A percentile compares a stretch with the other conserved stretches of the same genome.
phyloP scores from a whole-genome alignment of 1,139 yeast genomes.

The Yamadazyma siamensis region DNA sequence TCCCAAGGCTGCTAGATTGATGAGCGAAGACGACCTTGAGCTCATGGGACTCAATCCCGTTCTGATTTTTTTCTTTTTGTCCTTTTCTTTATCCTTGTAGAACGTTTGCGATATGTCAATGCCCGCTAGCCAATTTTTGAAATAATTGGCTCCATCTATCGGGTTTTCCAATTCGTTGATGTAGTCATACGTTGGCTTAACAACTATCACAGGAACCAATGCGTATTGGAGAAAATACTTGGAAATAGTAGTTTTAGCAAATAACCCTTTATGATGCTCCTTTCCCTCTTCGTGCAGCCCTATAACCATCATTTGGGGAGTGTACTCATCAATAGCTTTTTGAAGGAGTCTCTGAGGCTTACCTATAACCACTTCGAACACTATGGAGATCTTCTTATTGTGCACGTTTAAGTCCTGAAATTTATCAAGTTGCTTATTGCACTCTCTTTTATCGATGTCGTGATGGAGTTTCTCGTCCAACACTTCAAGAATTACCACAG shows the following conservation, averaged over 20 bases:
- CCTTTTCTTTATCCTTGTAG: conserved; percentile 15
- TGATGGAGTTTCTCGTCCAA: conserved; percentile 41
- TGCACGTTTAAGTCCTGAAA: conserved; percentile 48
- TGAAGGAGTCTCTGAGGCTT: conserved; percentile 55
- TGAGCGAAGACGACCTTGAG: conserved; percentile 11
- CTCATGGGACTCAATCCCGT: conserved; percentile 7
- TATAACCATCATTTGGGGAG: conserved; percentile 62
- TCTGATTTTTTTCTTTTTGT: conserved; percentile 5
- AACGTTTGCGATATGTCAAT: conserved; percentile 20
- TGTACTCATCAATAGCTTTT: conserved; percentile 56
- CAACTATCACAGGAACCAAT: conserved; percentile 65
- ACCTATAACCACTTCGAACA: conserved; percentile 61
- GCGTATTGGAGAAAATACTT: conserved; percentile 67
- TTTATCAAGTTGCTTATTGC: conserved; percentile 33
- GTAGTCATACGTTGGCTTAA: conserved; percentile 52
- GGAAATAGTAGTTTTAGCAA: conserved; percentile 48
- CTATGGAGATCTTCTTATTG: conserved; percentile 48
- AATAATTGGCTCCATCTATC: conserved; percentile 28
- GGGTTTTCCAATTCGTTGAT: conserved; percentile 24
- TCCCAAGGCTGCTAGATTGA: conserved; percentile 4
- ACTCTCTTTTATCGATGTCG: conserved; percentile 27
- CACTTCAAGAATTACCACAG: conserved; percentile 58
- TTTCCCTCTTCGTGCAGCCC: conserved; percentile 51
- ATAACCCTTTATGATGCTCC: conserved; percentile 42
- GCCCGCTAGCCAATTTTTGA: conserved; percentile 26